Evolutionary conservation across 169 alveolate species (phyloP).

Genomic region (Plasmodium cynomolgi): DNA sequence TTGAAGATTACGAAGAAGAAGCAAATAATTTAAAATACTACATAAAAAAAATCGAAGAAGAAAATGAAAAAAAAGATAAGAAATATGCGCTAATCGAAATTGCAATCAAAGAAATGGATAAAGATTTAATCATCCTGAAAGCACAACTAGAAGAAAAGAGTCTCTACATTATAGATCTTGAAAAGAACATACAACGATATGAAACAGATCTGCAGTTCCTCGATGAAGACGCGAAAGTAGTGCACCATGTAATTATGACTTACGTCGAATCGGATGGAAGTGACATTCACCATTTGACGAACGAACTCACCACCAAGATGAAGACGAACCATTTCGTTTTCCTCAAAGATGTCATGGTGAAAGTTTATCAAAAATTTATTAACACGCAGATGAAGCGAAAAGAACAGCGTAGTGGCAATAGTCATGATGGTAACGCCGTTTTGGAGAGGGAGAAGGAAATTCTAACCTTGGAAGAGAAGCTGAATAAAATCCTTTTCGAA

Average conservation of each 20-base stretch:
- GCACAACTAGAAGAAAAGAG: conserved; percentile 25
- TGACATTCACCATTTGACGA: conserved; percentile 12
- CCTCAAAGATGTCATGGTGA: conserved; percentile 35
- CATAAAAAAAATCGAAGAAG: conserved; percentile 43
- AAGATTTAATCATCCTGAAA: conserved; percentile 48
- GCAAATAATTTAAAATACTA: conserved; percentile 61
- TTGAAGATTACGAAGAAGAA: conserved; percentile 64
- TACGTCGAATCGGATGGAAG: conserved; percentile 20
- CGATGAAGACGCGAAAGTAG: conserved; percentile 20
- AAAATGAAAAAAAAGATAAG: conserved; percentile 64
- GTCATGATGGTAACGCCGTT: neutral
- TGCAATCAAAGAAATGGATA: conserved; percentile 73
- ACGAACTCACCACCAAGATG: conserved; percentile 5
- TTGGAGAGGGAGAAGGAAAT: neutral
- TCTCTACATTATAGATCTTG: conserved; percentile 18
- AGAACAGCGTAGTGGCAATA: neutral
- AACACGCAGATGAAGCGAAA: conserved; percentile 7
- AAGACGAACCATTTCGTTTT: conserved; percentile 34
- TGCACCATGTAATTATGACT: conserved; percentile 20
- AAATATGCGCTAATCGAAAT: conserved; percentile 59
- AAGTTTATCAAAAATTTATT: conserved; percentile 14
- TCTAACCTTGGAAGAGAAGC: conserved; percentile 10
- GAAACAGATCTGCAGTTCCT: conserved; percentile 9
- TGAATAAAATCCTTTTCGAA: conserved; percentile 13
- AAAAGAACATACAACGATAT: conserved; percentile 5